Percentiles rank a stretch among this genome's conserved stretches.
Conservation (phyloP, 2,329 filamentous ascomycete genomes). For the Trichoderma koningiopsis region DNA sequence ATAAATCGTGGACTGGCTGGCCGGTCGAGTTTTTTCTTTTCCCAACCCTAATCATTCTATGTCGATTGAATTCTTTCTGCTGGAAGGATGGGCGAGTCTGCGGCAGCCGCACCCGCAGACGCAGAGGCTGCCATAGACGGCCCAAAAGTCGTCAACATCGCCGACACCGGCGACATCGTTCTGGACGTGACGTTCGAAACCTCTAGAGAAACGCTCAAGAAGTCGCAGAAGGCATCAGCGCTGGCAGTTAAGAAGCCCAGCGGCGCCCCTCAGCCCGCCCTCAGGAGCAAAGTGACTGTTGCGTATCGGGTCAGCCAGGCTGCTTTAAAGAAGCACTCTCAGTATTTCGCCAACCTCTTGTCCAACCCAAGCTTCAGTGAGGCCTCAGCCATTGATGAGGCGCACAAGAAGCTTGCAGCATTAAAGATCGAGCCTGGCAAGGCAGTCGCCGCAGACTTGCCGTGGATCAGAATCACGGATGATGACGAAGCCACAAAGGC, state of each 20-base stretch:
- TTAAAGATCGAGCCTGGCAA: conserved; percentile 52
- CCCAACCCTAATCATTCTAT: conserved; percentile 11
- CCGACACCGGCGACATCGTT: conserved; percentile 62
- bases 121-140: conserved; percentile 33
- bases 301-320: conserved; percentile 63
- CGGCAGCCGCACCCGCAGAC: conserved; percentile 27
- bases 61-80: conserved; percentile 15
- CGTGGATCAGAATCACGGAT: conserved; percentile 64
- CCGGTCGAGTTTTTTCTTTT: not conserved
- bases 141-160: conserved; percentile 52
- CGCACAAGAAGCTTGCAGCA: conserved; percentile 53
- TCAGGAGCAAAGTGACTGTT: conserved; percentile 44
- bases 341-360: conserved; percentile 70
- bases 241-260: conserved; percentile 35
- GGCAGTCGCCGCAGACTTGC: conserved; percentile 56
- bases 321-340: conserved; percentile 61
- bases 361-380: conserved; percentile 66
- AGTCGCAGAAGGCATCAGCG: conserved; percentile 45
- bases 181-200: conserved; percentile 68
- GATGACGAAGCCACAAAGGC: conserved; percentile 68
- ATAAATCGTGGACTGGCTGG: conserved; percentile 10
- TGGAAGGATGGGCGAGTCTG: conserved; percentile 27
- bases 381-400: conserved; percentile 55
- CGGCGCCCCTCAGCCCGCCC: conserved; percentile 34
- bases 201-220: conserved; percentile 52